A percentile compares a stretch with the other conserved stretches of the same genome.
Evolutionary conservation across 129 eudicot species (phyloP).

Genomic region (Flaveria robusta): DNA sequence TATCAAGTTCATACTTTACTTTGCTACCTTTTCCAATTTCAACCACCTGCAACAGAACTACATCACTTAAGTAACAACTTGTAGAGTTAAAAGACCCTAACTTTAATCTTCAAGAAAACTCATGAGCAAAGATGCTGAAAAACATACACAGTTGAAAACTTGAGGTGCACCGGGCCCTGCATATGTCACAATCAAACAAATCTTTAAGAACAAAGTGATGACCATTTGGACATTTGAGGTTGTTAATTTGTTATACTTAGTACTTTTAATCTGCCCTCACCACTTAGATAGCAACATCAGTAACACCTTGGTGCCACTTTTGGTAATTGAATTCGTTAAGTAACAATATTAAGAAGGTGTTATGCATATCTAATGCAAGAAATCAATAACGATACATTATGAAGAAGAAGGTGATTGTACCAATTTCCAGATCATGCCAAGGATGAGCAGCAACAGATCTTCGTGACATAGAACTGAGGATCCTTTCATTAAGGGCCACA

Average conservation of each 20-base stretch:
- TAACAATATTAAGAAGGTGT: background rate
- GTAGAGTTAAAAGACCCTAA: background rate
- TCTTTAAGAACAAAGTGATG: background rate
- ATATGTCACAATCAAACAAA: constrained; percentile 19
- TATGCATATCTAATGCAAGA: background rate
- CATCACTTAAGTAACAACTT: background rate
- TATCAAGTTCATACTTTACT: constrained; percentile 96
- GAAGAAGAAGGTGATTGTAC: constrained; percentile 31
- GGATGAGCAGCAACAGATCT: constrained; percentile 98
- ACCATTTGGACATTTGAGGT: too few species aligned
- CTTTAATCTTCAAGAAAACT: background rate
- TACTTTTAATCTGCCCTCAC: too few species aligned
- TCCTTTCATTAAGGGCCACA: constrained; percentile 81
- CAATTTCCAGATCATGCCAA: constrained; percentile 94
- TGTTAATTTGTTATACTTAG: too few species aligned
- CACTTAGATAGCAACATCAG: too few species aligned
- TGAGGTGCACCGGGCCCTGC: constrained; percentile 98
- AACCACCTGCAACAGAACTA: constrained; percentile 59
- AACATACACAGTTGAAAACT: constrained; percentile 77
- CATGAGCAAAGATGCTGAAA: background rate
- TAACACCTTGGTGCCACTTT: too few species aligned
- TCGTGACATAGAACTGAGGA: constrained; percentile 79
- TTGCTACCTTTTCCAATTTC: constrained; percentile 96
- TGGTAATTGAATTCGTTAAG: background rate
- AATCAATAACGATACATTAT: background rate